Evolutionary conservation across 1,284 basidiomycete genomes (phyloP), one percentile per base, ranked within the genome.

Genomic region (Cutaneotrichosporon sp.): DNA sequence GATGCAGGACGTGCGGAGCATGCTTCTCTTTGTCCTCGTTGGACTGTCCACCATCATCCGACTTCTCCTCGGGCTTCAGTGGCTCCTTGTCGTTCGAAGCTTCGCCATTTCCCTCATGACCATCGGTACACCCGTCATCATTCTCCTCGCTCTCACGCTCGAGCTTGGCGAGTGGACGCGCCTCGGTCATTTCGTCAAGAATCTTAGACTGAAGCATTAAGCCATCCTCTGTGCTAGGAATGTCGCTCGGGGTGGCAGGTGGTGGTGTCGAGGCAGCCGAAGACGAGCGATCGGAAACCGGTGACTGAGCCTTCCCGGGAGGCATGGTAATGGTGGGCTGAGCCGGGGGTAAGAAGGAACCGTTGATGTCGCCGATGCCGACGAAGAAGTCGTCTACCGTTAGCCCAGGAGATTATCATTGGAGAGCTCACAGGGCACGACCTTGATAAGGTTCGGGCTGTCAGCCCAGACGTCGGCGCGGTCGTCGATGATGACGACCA

Each of bases 401-500:
- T n/a, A 57, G 42, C 18, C 7, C 40, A 42, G 14, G 10, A 1
- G 40, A 16, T 13, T 13, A 30, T 51, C 22, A 14, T 21, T 13
- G 40, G 34, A 22, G 31, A 58, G 52, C 38, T 73, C 70, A 94
- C 93, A 99, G 57, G 96, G 96, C 34, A 96, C 87, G 63, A 98
- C 96, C 82, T 97, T 97, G 76, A 99, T 86, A 38, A 99, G 84
- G 78, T 99, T 98, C 0, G 95, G 93, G 72, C 89, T 89, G 65
- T 83, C 81, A 71, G 92, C 91, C 96, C 96, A 99, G 22, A 99
- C 96, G 75, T 99, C 96, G 2, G 92, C 91, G 36, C 96, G 88
- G 81, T 99, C 96, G 80, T 99, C 96, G 68, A 99, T 99, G 73
- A 99, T 91, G 67, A 98, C 96, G 1, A 98, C 96, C 96, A 98